Evolutionary conservation across 768 basidiomycete species (phyloP), one percentile per base, ranked within the genome.

Genomic region (Xanthoconium stramineum): DNA sequence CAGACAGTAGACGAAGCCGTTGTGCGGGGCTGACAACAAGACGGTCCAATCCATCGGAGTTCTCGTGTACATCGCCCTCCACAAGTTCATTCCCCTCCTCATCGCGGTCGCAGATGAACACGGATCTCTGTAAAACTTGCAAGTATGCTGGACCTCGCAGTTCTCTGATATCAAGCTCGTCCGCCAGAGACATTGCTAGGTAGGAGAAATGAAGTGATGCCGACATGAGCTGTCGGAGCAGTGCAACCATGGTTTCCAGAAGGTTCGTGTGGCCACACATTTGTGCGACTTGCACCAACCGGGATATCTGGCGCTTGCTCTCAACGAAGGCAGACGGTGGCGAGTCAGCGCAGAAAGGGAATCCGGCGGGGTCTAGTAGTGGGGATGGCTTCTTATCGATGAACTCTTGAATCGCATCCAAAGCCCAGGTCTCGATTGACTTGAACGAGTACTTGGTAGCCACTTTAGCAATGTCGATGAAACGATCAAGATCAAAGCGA

Each of bases 391-490:
- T 82, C 49, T 76, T 79, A 57, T 82, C 82, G 24, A 88, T 80
- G 56, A 80, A 84, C 63, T 84, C 82, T 58, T 86, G 83, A 46
- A 90, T 84, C n/a, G 79, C 83, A 58, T 88, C 84, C 19, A 90
- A 76, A 2, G 86, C 81, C 88, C 88, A 90, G 1, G 81, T 83
- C 67, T 90, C 89, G 33, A 86, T 68, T 10, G 83, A 80, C 67
- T 83, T 86, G 80, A 89, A 89, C 24, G 81, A 78, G 62, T 90
- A 90, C 72, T 89, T 90, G 74, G 83, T 83, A 29, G 86, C 77
- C 13, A 89, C 75, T 11, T 78, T 79, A 5, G 84, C 84, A 55
- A 90, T 82, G 65, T 86, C 80, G 55, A 83, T 79, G 37, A 86
- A 76, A 46, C 75, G 74, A 33, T 73, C 67, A 14, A 89, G 76